Evolutionary conservation across 2,329 filamentous ascomycete genomes (phyloP).

Genomic region (Geoglossum cookeanum): DNA sequence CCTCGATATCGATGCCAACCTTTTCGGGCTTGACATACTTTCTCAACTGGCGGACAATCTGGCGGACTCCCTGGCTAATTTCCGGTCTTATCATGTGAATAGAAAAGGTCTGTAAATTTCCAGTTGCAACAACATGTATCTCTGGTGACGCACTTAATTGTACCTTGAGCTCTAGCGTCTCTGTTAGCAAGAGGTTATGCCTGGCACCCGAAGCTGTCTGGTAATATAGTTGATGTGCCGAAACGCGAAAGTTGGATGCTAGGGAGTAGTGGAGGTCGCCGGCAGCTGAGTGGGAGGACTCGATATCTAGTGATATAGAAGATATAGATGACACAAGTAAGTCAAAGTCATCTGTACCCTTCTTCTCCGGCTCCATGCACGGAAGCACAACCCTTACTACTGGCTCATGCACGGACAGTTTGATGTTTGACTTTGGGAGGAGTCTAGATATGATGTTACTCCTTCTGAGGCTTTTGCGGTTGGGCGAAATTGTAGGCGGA

Average conservation of each 20-base stretch:
- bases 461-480: slow-evolving; percentile 20
- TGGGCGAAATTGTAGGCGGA: slow-evolving; percentile 14
- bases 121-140: slow-evolving; percentile 61
- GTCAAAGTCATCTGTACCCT: slow-evolving; percentile 66
- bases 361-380: slow-evolving; percentile 39
- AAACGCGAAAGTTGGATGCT: slow-evolving; percentile 60
- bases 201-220: slow-evolving; percentile 68
- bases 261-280: slow-evolving; percentile 77
- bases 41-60: slow-evolving; percentile 72
- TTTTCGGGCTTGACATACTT: slow-evolving; percentile 48
- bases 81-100: slow-evolving; percentile 81
- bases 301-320: slow-evolving; percentile 77
- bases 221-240: slow-evolving; percentile 83
- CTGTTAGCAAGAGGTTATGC: slow-evolving; percentile 73
- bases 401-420: slow-evolving; percentile 90
- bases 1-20: slow-evolving; percentile 28
- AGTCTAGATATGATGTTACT: slow-evolving; percentile 67
- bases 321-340: slow-evolving; percentile 90
- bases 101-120: slow-evolving; percentile 69
- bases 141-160: slow-evolving; percentile 74
- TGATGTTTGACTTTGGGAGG: slow-evolving; percentile 82
- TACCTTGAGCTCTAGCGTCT: slow-evolving; percentile 71
- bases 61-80: slow-evolving; percentile 77
- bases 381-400: slow-evolving; percentile 80
- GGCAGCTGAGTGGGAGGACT: slow-evolving; percentile 81